Percentiles rank a stretch among this genome's conserved stretches.
Conservation (phyloP, 2,329 filamentous ascomycete genomes). For the Claviceps pazoutovae region DNA sequence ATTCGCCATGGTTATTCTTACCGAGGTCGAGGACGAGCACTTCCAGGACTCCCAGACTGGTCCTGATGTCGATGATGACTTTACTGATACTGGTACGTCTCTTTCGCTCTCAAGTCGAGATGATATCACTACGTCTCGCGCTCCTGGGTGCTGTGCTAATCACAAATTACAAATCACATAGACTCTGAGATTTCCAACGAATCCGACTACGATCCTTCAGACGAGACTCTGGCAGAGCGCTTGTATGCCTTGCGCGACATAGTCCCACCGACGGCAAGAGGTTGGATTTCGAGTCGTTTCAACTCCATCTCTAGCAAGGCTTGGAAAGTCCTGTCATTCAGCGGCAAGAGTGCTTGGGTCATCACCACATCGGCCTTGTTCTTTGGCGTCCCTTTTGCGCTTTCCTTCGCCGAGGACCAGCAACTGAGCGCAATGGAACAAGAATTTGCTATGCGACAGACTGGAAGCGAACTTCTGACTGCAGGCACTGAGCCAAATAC, state of each 20-base stretch:
- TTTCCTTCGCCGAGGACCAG: slow-evolving; percentile 92
- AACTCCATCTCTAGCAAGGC: slow-evolving; percentile 35
- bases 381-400: slow-evolving; percentile 81
- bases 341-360: slow-evolving; percentile 82
- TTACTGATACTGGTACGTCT: slow-evolving; percentile 73
- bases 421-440: slow-evolving; percentile 95
- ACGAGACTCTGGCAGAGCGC: slow-evolving; percentile 52
- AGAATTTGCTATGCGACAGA: slow-evolving; percentile 91
- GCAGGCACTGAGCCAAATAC: slow-evolving; percentile 31
- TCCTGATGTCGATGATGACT: slow-evolving; percentile 76
- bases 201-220: slow-evolving; percentile 48
- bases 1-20: slow-evolving; percentile 78
- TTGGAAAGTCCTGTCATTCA: slow-evolving; percentile 49
- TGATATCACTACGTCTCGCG: background rate
- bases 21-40: slow-evolving; percentile 93
- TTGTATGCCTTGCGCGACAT: slow-evolving; percentile 63
- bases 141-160: slow-evolving; percentile 1
- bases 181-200: slow-evolving; percentile 78
- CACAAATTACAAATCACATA: slow-evolving; percentile 18
- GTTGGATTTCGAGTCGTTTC: slow-evolving; percentile 49
- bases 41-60: slow-evolving; percentile 60
- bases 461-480: slow-evolving; percentile 58
- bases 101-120: background rate
- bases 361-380: slow-evolving; percentile 80
- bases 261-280: slow-evolving; percentile 57